Evolutionary conservation across 2,329 filamentous ascomycete genomes (phyloP).

Genomic region (Aspergillus calidoustus): DNA sequence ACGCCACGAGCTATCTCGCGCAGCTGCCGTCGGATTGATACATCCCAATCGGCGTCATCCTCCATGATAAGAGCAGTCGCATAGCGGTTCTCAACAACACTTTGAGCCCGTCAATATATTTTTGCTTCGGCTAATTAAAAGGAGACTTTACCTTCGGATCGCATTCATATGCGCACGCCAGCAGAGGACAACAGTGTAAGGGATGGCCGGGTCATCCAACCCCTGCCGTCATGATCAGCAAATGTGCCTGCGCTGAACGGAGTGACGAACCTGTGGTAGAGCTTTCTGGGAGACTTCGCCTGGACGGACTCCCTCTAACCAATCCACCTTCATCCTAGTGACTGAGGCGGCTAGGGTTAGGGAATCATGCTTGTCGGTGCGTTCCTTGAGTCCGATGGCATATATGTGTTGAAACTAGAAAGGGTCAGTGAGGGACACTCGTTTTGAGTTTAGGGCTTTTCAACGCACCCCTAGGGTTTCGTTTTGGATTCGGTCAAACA

Average conservation of each 20-base stretch:
- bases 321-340: constrained; percentile 51
- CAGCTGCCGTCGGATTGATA: constrained; percentile 56
- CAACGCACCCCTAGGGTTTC: constrained; percentile 33
- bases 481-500: constrained; percentile 31
- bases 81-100: constrained; percentile 52
- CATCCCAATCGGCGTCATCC: constrained; percentile 64
- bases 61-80: constrained; percentile 59
- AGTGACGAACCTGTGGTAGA: constrained; percentile 38
- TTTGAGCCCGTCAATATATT: constrained; percentile 15
- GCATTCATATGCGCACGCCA: constrained; percentile 49
- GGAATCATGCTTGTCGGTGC: constrained; percentile 57
- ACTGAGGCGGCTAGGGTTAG: constrained; percentile 50
- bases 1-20: constrained; percentile 40
- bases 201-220: constrained; percentile 18
- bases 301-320: constrained; percentile 50
- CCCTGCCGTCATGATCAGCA: constrained; percentile 19
- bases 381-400: constrained; percentile 52
- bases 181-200: constrained; percentile 44
- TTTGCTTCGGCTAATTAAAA: neutral
- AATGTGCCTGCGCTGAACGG: neutral
- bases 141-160: constrained; percentile 32
- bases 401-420: constrained; percentile 51
- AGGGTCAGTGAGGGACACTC: neutral
- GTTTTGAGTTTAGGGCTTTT: too few relatives aligned
- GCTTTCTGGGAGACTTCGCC: constrained; percentile 49